Base-by-base conservation (phyloP, 116 monocot genomes). In the Phalaenopsis hybrid region DNA sequence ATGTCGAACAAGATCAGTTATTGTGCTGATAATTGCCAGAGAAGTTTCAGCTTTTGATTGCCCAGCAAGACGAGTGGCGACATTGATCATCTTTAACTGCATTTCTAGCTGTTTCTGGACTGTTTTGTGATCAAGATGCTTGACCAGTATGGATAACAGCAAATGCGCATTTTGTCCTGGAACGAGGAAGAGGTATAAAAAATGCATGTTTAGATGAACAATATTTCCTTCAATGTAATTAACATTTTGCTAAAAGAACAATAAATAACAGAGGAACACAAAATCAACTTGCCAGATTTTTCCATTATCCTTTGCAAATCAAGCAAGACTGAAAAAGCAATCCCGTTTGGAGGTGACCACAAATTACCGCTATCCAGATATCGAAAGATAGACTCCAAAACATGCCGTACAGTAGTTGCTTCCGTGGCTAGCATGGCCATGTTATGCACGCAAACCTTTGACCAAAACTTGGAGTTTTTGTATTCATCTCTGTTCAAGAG, bases 101-200 rank as follows among this genome's bases (percentile, higher is more conserved):
- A 92, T 90, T 7, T 88, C 87, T 80, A 87, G 88, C 58, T 92
- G 91, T 83, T 94, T 96, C 49, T 83, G 31, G 31, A 96, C 88
- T 49, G 86, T 78, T 87, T 90, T 94, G 81, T 96, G 94, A 10
- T 96, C 96, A 23, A 96, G 89, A 88, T 96, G 96, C 88, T 96
- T 96, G 57, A 94, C 84, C 75, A 96, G 81, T 59, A 91, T 91
- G 31, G 92, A 96, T 55, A 94, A 78, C 69, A 96, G 68, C 15
- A 94, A 57, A 86, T 94, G 92, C 3, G 89, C 58, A 74, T 94
- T 89, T 87, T 92, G 89, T 41, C 94, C 96, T 96, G 84, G 17
- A 88, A 88, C 44, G 41, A 46, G 31, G 61, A 52, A 79, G 25
- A 84, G 61, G 49, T 13, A 75, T 69, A 57, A 79, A 34, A 79